Conservation (phyloP, 805 yeast genomes). For the Wickerhamiella nectarea region DNA sequence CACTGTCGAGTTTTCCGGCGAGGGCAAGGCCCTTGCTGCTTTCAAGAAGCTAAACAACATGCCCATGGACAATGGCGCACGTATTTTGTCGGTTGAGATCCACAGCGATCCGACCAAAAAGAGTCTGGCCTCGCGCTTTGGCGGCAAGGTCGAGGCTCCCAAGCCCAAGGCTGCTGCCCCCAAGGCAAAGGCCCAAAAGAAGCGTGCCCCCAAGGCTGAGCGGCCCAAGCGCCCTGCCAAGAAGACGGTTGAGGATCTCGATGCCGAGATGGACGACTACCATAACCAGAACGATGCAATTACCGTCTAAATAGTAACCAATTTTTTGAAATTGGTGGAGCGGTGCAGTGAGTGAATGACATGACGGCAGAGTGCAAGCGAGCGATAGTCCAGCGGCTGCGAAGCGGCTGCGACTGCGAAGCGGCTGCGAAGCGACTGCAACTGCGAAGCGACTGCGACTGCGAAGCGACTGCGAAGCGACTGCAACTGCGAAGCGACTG, state of each 20-base stretch:
- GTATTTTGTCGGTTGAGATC: constrained; percentile 64
- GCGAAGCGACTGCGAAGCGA: neutral
- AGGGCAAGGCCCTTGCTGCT: constrained; percentile 62
- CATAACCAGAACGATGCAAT: constrained; percentile 31
- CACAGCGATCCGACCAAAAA: constrained; percentile 71
- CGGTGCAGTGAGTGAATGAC: neutral
- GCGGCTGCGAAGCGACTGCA: too few species aligned
- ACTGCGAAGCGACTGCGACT: too few species aligned
- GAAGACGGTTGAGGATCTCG: constrained; percentile 85
- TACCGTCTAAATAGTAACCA: constrained; percentile 13
- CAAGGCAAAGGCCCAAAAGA: neutral
- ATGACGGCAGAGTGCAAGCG: too few species aligned
- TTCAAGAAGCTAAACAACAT: constrained; percentile 80
- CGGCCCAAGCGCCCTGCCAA: constrained; percentile 22
- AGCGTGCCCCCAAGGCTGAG: constrained; percentile 14
- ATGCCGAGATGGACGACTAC: constrained; percentile 96
- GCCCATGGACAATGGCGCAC: constrained; percentile 78
- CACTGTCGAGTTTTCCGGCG: constrained; percentile 59
- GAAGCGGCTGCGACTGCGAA: too few species aligned
- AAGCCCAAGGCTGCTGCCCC: neutral
- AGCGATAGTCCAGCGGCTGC: too few species aligned
- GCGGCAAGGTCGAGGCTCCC: neutral
- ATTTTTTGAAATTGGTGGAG: neutral
- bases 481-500: neutral
- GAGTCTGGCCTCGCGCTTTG: constrained; percentile 54